A percentile compares a stretch with the other conserved stretches of the same genome.
phyloP scores from a whole-genome alignment of 805 yeast species.

The Ogataea methylovora region DNA sequence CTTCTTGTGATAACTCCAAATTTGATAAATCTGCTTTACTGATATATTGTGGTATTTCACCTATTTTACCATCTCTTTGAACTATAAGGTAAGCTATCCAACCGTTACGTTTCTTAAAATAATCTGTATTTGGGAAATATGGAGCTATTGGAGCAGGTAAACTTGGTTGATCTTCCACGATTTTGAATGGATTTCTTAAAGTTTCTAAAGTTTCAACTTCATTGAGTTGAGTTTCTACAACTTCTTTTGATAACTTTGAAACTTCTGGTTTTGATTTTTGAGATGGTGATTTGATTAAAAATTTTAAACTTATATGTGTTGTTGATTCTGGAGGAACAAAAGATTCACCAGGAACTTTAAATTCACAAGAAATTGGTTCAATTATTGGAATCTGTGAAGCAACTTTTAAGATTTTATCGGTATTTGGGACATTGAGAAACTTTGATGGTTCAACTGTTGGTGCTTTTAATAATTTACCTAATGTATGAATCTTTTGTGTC shows the following conservation, averaged over 20 bases:
- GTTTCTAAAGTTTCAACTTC: conserved; percentile 62
- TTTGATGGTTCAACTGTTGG: conserved; percentile 47
- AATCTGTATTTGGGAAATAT: conserved; percentile 54
- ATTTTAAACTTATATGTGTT: conserved; percentile 70
- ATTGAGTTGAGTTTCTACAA: conserved; percentile 26
- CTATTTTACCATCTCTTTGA: conserved; percentile 75
- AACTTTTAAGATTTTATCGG: conserved; percentile 37
- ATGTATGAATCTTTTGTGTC: conserved; percentile 41
- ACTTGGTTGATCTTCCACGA: conserved; percentile 60
- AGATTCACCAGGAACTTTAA: conserved; percentile 82
- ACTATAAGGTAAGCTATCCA: conserved; percentile 68
- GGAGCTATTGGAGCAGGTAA: conserved; percentile 68
- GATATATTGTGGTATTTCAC: conserved; percentile 56
- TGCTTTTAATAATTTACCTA: conserved; percentile 63
- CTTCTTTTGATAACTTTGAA: conserved; percentile 28
- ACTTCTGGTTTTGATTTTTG: conserved; percentile 51
- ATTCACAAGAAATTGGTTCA: conserved; percentile 60
- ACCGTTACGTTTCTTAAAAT: conserved; percentile 24
- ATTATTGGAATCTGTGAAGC: conserved; percentile 65
- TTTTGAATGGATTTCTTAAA: conserved; percentile 62
- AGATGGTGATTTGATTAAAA: conserved; percentile 64
- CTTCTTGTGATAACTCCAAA: conserved; percentile 43
- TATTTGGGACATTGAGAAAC: conserved; percentile 46
- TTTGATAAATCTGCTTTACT: conserved; percentile 48
- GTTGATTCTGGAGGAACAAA: conserved; percentile 64